phyloP scores from a whole-genome alignment of 2,329 filamentous ascomycete species.

The Apiospora malaysiana region DNA sequence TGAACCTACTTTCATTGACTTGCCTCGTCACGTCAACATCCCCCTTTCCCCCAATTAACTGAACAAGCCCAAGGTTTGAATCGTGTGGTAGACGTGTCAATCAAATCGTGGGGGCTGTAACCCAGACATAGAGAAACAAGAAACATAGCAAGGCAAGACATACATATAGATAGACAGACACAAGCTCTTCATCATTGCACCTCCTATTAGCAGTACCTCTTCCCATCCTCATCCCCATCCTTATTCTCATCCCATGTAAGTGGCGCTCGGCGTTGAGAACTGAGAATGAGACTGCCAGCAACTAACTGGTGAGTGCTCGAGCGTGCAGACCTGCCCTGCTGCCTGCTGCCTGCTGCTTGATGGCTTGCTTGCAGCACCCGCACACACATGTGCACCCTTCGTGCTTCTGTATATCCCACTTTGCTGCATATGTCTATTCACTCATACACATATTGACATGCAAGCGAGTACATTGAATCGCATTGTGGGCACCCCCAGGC shows the following conservation, averaged over 20 bases:
- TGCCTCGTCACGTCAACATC: neutral
- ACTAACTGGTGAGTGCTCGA: neutral
- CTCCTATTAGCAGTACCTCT: neutral
- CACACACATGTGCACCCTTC: constrained; percentile 13
- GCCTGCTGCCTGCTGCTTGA: neutral
- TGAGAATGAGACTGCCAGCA: neutral
- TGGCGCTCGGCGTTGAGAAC: neutral
- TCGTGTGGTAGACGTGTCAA: constrained; percentile 15
- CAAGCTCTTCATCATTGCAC: neutral
- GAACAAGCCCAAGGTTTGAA: constrained; percentile 1
- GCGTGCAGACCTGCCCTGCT: neutral
- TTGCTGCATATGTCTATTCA: neutral
- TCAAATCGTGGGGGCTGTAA: constrained; percentile 6
- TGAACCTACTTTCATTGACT: neutral
- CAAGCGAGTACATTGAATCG: constrained; percentile 8
- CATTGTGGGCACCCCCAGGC: neutral
- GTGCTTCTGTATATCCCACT: constrained; percentile 18
- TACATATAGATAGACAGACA: neutral
- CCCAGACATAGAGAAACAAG: constrained; percentile 1
- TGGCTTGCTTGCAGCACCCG: constrained; percentile 4
- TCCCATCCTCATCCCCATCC: neutral
- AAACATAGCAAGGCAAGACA: constrained; percentile 6
- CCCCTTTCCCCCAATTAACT: neutral
- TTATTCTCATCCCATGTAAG: neutral
- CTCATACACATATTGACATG: neutral